Evolutionary conservation across 2,329 filamentous ascomycete species (phyloP).

Genomic region (Fusarium citri): DNA sequence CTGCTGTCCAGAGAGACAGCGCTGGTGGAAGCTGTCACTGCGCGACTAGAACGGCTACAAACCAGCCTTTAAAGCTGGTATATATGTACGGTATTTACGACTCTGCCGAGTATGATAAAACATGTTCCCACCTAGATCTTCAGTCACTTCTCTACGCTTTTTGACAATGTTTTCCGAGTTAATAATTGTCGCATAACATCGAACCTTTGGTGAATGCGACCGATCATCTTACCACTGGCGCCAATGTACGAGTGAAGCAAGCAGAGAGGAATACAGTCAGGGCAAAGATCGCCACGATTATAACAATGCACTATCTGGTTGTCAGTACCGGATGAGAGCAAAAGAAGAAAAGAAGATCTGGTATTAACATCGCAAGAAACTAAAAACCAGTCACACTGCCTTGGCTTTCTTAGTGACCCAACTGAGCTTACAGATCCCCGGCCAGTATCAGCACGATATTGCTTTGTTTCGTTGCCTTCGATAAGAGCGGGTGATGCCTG

Average conservation of each 20-base stretch:
- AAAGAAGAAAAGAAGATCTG: slow-evolving; percentile 2
- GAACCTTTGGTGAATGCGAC: background rate
- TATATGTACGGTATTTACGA: slow-evolving; percentile 42
- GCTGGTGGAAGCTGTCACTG: slow-evolving; percentile 74
- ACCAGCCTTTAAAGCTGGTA: slow-evolving; percentile 37
- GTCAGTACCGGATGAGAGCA: background rate
- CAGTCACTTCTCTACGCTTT: slow-evolving; percentile 4
- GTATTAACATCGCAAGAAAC: background rate
- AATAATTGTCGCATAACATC: slow-evolving; percentile 1
- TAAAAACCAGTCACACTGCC: background rate
- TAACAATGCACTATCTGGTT: background rate
- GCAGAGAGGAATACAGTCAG: background rate
- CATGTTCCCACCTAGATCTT: slow-evolving; percentile 6
- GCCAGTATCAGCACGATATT: slow-evolving; percentile 12
- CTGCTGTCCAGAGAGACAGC: slow-evolving; percentile 75
- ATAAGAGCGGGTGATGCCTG: background rate
- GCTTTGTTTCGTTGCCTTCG: slow-evolving; percentile 20
- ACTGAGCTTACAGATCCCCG: background rate
- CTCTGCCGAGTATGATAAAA: slow-evolving; percentile 31
- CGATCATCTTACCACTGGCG: background rate
- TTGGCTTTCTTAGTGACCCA: background rate
- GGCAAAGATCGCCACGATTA: slow-evolving; percentile 20
- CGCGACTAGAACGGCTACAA: slow-evolving; percentile 69
- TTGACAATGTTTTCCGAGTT: background rate
- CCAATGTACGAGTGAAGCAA: background rate